Conservation (phyloP, 1,284 basidiomycete species). For the Thecaphora thlaspeos region DNA sequence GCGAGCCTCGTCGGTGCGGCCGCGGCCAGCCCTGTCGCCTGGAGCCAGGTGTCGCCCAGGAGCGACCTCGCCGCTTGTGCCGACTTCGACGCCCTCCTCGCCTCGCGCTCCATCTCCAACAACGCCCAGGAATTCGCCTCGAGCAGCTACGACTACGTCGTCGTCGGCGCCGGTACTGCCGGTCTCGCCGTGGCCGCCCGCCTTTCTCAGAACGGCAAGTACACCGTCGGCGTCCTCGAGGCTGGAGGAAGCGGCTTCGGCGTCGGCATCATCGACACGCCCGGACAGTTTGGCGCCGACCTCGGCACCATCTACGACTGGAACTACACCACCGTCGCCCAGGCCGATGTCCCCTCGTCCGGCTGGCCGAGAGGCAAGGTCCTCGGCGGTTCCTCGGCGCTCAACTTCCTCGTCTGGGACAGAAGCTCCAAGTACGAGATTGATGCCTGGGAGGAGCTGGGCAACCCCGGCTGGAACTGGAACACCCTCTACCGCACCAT, state of each 20-base stretch:
- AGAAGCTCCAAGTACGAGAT: conserved; percentile 48
- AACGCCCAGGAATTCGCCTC: conserved; percentile 21
- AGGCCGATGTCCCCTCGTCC: conserved; percentile 9
- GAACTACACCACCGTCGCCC: conserved; percentile 33
- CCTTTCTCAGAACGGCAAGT: conserved; percentile 67
- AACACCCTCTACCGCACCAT: conserved; percentile 29
- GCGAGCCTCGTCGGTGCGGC: conserved; percentile 19
- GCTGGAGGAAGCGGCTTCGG: conserved; percentile 60
- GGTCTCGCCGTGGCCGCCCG: conserved; percentile 86
- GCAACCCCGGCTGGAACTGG: conserved; percentile 36
- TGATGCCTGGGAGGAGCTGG: conserved; percentile 25
- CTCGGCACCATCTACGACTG: conserved; percentile 40
- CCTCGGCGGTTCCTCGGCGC: conserved; percentile 61
- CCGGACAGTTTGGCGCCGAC: conserved; percentile 27
- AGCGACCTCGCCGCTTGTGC: conserved; percentile 27
- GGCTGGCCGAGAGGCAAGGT: conserved; percentile 59
- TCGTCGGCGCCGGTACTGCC: conserved; percentile 90
- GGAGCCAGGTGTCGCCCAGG: conserved; percentile 30
- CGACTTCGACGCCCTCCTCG: conserved; percentile 17
- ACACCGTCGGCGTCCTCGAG: conserved; percentile 68
- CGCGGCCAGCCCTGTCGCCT: conserved; percentile 32
- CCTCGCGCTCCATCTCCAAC: conserved; percentile 29
- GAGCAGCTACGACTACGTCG: conserved; percentile 82
- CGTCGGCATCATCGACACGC: conserved; percentile 22
- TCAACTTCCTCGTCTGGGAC: conserved; percentile 59